These are phyloP conservation scores for Pythium volutum DNA, from an alignment of 352 stramenopile species.

Conservation along the genomic window DNA sequence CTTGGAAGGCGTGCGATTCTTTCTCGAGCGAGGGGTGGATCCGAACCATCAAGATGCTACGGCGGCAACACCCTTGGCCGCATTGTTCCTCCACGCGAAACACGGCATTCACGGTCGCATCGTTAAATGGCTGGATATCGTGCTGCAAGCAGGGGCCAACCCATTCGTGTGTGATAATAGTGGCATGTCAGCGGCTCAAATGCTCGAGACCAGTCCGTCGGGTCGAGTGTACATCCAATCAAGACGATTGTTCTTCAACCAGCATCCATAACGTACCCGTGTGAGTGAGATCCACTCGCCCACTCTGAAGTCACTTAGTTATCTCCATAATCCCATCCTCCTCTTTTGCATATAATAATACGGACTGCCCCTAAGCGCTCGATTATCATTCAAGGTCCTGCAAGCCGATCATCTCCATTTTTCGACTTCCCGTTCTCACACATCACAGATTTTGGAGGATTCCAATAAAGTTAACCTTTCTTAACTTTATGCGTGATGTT, in stretches of 20 bases:
- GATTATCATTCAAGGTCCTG: no score
- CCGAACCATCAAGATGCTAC: not conserved
- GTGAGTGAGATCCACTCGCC: not conserved
- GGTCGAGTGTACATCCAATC: not conserved
- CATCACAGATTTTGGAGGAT: not conserved
- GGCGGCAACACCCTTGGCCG: not conserved
- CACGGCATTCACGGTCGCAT: not conserved
- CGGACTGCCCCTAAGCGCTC: no score
- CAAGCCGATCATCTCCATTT: no score
- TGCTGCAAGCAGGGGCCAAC: slow-evolving; percentile 3
- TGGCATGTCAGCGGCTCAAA: not conserved
- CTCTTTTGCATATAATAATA: no score
- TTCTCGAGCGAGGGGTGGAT: not conserved
- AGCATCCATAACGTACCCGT: not conserved
- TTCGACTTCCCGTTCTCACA: not conserved
- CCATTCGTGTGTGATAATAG: not conserved
- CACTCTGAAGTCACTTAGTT: not conserved
- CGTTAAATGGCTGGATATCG: not conserved
- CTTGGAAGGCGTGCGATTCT: not conserved
- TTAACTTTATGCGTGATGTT: no score
- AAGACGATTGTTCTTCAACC: not conserved
- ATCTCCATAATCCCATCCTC: not conserved
- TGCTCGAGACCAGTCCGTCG: not conserved
- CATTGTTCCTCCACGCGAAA: not conserved
- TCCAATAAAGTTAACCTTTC: slow-evolving; percentile 10